These are phyloP conservation scores for Malus asiatica DNA, from an alignment of 306 rosid genomes.

Conservation along the genomic window DNA sequence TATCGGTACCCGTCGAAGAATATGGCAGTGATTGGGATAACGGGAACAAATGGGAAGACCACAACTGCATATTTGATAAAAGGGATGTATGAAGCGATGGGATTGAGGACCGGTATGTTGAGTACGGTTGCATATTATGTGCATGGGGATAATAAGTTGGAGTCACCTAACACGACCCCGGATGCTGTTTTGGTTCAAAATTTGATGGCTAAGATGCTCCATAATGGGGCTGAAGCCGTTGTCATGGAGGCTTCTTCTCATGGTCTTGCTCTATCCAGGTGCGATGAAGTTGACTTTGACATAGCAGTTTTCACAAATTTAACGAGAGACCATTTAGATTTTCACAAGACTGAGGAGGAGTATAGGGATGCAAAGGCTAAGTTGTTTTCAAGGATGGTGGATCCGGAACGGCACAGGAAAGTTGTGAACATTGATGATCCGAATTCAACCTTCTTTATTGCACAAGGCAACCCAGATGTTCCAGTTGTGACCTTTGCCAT, in stretches of 20 bases:
- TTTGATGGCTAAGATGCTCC: conserved; percentile 93
- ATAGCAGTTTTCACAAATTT: conserved; percentile 81
- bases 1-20: conserved; percentile 72
- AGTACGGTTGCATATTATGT: conserved; percentile 67
- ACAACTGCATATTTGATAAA: conserved; percentile 68
- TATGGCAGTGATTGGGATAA: conserved; percentile 77
- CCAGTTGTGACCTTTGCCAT: conserved; percentile 78
- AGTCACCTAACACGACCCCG: conserved; percentile 30
- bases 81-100: conserved; percentile 91
- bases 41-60: conserved; percentile 83
- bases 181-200: conserved; percentile 83
- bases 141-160: conserved; percentile 83
- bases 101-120: conserved; percentile 76
- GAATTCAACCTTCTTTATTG: conserved; percentile 55
- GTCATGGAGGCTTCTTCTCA: conserved; percentile 67
- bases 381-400: conserved; percentile 77
- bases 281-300: conserved; percentile 83
- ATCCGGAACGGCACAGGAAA: conserved; percentile 78
- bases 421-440: conserved; percentile 86
- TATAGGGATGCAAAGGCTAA: conserved; percentile 55
- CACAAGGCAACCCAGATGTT: conserved; percentile 66
- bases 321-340: conserved; percentile 43
- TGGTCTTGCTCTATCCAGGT: conserved; percentile 53
- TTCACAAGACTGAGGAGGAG: conserved; percentile 47
- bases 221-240: conserved; percentile 81